Base-by-base conservation (phyloP, 768 basidiomycete genomes). In the Crassisporium funariophilum region DNA sequence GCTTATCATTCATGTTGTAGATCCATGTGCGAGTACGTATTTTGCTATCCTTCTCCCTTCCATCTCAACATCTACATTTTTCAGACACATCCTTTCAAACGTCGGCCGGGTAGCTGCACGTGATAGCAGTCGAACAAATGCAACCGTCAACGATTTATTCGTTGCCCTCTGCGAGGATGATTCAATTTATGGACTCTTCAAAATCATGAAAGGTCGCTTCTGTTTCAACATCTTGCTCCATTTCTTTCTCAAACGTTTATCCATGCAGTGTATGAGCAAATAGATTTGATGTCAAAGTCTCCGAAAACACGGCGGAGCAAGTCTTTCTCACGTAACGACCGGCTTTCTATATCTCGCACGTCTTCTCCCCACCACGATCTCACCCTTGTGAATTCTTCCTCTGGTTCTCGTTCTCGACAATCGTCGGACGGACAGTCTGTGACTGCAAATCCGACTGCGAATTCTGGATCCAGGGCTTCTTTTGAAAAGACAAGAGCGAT, bases 111-210 rank as follows among this genome's bases (percentile, higher is more conserved):
- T 97, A 19, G 84, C 86, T 11, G 83, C 89, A 35, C 83, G 93
- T 44, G 91, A 95, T 65, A 90, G 91, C 54, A 86, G 87, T 58
- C 81, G 86, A 39, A 78, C 85, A 3, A 72, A 70, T 17, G 94
- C 93, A 17, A 84, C 82, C 8, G 74, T 81, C 7, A 83, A 89
- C 49, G 93, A 97, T 64, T 70, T 98, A 35, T 94, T 92, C 63
- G 76, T 84, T 13, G 92, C 92, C 1, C 74, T 97, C 12, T 93
- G 91, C 51, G 95, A 97, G 68, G 95, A 97, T 66, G 85, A 90
- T 55, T 75, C 83, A 38, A 80, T 95, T 38, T 97, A 92, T 69
- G 80, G 79, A 20, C 76, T 89, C 49, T 94, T 95, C 70, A 90
- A 83, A 67, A 75, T 79, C 17, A 89, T 95, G 88, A 81, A 88